Conservation (phyloP, 1,284 basidiomycete genomes). For the Ganoderma lingzhi region DNA sequence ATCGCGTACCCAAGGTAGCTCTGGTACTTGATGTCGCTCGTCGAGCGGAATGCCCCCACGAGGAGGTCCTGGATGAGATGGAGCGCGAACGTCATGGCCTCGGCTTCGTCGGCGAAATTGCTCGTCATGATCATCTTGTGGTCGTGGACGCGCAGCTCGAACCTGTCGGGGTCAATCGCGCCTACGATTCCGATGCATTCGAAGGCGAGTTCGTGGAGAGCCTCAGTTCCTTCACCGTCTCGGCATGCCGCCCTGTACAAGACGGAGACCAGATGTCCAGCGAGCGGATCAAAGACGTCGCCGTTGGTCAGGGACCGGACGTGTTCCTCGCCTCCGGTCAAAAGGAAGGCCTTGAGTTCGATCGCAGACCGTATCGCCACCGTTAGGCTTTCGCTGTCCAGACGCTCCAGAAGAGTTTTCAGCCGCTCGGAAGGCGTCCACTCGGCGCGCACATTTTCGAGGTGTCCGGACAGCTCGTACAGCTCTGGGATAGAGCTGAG, state of each 20-base stretch:
- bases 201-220: conserved; percentile 76
- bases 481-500: conserved; percentile 79
- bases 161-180: conserved; percentile 95
- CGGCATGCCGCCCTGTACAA: conserved; percentile 80
- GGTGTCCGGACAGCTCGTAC: conserved; percentile 50
- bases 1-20: conserved; percentile 91
- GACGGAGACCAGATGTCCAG: conserved; percentile 76
- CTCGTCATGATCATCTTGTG: conserved; percentile 77
- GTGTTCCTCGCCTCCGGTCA: conserved; percentile 58
- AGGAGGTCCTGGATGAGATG: conserved; percentile 90
- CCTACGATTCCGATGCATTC: conserved; percentile 96
- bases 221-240: conserved; percentile 80
- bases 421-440: conserved; percentile 68
- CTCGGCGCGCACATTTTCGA: conserved; percentile 57
- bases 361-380: conserved; percentile 81
- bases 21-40: conserved; percentile 95
- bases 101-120: conserved; percentile 87
- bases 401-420: conserved; percentile 77
- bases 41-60: conserved; percentile 92
- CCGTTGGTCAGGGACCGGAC: conserved; percentile 76
- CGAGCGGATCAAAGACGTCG: conserved; percentile 84
- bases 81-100: conserved; percentile 84
- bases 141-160: conserved; percentile 73
- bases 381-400: conserved; percentile 83
- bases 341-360: conserved; percentile 80